Evolutionary conservation across 805 yeast species (phyloP).

Genomic region (Saccharomycopsis lassenensis): DNA sequence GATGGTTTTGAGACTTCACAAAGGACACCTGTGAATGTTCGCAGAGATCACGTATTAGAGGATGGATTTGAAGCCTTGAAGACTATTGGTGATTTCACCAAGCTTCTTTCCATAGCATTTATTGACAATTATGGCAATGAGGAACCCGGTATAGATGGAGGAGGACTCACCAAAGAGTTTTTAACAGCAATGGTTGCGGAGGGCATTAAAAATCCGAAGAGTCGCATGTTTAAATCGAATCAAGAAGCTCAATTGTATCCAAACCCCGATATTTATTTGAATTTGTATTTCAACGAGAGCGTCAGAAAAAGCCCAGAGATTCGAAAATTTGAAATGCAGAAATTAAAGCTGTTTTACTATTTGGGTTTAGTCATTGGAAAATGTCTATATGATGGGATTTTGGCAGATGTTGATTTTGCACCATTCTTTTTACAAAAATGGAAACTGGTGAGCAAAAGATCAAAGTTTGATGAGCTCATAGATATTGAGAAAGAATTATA

Average conservation of each 20-base stretch:
- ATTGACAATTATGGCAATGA: slow-evolving; percentile 55
- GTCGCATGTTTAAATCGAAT: slow-evolving; percentile 32
- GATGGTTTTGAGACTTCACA: slow-evolving; percentile 20
- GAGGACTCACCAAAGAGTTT: slow-evolving; percentile 90
- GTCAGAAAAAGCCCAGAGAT: slow-evolving; percentile 22
- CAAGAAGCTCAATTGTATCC: slow-evolving; percentile 62
- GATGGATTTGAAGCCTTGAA: slow-evolving; percentile 63
- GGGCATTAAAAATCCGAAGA: slow-evolving; percentile 40
- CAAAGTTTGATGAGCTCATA: slow-evolving; percentile 69
- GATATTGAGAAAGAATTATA: slow-evolving; percentile 62
- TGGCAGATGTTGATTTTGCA: slow-evolving; percentile 77
- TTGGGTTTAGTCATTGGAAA: slow-evolving; percentile 82
- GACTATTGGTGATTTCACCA: slow-evolving; percentile 46
- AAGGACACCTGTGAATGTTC: slow-evolving; percentile 29
- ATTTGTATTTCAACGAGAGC: slow-evolving; percentile 26
- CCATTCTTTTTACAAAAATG: slow-evolving; percentile 73
- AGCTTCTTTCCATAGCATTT: slow-evolving; percentile 53
- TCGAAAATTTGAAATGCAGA: slow-evolving; percentile 15
- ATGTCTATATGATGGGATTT: slow-evolving; percentile 72
- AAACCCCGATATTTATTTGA: slow-evolving; percentile 40
- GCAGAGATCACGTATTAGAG: slow-evolving; percentile 59
- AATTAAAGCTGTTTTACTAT: slow-evolving; percentile 37
- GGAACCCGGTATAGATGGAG: slow-evolving; percentile 95
- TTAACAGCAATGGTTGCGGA: slow-evolving; percentile 61
- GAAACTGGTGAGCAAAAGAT: slow-evolving; percentile 34